phyloP scores from a whole-genome alignment of 2,329 filamentous ascomycete species.

The Hawksworthiomyces lignivorus region DNA sequence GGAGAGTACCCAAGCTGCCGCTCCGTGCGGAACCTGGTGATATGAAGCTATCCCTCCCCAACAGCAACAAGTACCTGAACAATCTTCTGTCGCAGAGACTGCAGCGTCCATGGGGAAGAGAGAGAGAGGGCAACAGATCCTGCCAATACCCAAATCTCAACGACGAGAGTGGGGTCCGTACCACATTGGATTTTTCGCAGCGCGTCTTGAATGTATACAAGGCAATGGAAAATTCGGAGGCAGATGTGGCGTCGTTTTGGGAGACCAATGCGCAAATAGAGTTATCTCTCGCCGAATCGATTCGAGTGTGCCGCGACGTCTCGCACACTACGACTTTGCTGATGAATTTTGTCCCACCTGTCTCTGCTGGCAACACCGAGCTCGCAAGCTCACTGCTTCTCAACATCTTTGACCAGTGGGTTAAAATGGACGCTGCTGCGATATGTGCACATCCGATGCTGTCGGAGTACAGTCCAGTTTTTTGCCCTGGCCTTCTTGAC shows the following conservation, averaged over 20 bases:
- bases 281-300: too few relatives aligned
- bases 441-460: conserved; percentile 38
- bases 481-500: conserved; percentile 43
- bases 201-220: conserved; percentile 20
- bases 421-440: conserved; percentile 44
- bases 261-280: too few relatives aligned
- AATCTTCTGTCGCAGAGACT: conserved; percentile 8
- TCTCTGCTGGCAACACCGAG: conserved; percentile 37
- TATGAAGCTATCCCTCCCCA: conserved; percentile 29
- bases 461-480: conserved; percentile 40
- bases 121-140: too few relatives aligned
- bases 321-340: not conserved
- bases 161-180: not conserved
- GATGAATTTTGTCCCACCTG: conserved; percentile 18
- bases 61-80: conserved; percentile 30
- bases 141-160: not conserved
- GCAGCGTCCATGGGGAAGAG: too few relatives aligned
- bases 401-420: conserved; percentile 50
- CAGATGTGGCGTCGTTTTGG: too few relatives aligned
- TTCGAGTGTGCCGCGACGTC: conserved; percentile 28
- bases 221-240: conserved; percentile 24
- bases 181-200: not conserved
- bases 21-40: conserved; percentile 24
- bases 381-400: conserved; percentile 46
- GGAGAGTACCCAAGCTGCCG: conserved; percentile 35